Conservation (phyloP, 768 basidiomycete species). For the Podaxis pistillaris region DNA sequence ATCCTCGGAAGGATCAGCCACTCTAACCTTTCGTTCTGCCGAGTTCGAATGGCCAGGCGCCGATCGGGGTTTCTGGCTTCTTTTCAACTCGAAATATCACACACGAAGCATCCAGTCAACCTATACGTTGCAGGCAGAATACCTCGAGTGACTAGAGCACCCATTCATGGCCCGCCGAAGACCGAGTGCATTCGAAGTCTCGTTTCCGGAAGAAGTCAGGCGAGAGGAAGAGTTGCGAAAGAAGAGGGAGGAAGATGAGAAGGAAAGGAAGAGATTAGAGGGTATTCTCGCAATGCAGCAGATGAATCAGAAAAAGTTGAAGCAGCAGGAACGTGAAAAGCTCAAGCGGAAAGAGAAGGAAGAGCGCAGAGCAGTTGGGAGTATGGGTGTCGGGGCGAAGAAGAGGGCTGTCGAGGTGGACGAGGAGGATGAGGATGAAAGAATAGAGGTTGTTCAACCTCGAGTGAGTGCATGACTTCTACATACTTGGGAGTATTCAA, state of each 20-base stretch:
- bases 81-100: not conserved
- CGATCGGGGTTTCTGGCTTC: too few species aligned
- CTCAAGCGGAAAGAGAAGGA: slow-evolving; percentile 1
- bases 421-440: not conserved
- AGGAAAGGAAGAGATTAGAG: slow-evolving; percentile 4
- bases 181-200: slow-evolving; percentile 54
- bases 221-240: slow-evolving; percentile 6
- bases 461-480: not conserved
- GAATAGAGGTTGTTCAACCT: not conserved
- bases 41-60: too few species aligned
- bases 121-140: too few species aligned
- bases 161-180: slow-evolving; percentile 36
- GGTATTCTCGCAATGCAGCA: not conserved
- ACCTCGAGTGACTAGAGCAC: not conserved
- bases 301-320: slow-evolving; percentile 9
- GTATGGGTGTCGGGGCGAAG: not conserved
- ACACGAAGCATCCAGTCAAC: not conserved
- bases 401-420: not conserved
- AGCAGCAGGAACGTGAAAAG: slow-evolving; percentile 7
- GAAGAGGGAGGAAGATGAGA: slow-evolving; percentile 12
- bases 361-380: not conserved
- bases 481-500: not conserved
- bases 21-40: too few species aligned
- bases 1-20: too few species aligned
- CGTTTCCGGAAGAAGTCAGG: slow-evolving; percentile 42